Evolutionary conservation across 148 eudicot genomes (phyloP).

Genomic region (Rhododendron ferrugineum): DNA sequence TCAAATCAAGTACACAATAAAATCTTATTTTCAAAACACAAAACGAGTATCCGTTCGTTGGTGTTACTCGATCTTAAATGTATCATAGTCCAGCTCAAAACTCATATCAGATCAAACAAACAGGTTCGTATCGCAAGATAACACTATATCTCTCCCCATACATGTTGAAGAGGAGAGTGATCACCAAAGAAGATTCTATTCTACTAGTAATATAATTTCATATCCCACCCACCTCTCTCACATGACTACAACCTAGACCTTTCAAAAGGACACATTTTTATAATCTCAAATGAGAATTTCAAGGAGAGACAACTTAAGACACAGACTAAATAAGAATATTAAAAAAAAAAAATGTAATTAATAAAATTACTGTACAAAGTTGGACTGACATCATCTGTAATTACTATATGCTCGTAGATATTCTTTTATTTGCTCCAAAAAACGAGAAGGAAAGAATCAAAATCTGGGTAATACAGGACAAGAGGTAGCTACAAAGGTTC

Average conservation of each 20-base stretch:
- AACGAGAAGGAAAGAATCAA: conserved; percentile 16
- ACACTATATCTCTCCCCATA: background rate
- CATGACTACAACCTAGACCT: conserved; percentile 30
- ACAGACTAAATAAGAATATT: conserved; percentile 21
- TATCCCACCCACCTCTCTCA: conserved; percentile 40
- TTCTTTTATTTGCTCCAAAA: background rate
- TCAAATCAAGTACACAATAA: too few relatives aligned
- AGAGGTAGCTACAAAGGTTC: conserved; percentile 30
- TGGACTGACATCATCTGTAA: conserved; percentile 4
- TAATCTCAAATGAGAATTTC: conserved; percentile 29
- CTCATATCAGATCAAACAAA: too few relatives aligned
- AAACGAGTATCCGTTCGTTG: too few relatives aligned
- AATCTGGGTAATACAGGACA: conserved; percentile 29
- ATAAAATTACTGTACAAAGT: background rate
- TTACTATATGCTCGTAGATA: background rate
- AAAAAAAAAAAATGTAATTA: background rate
- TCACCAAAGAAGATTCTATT: conserved; percentile 51
- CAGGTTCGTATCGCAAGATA: too few relatives aligned
- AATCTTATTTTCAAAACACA: too few relatives aligned
- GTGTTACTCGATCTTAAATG: too few relatives aligned
- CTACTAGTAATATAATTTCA: conserved; percentile 17
- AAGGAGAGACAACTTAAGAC: conserved; percentile 55
- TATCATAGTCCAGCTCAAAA: too few relatives aligned
- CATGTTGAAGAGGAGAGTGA: background rate
- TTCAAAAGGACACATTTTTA: conserved; percentile 7